A percentile compares a stretch with the other conserved stretches of the same genome.
phyloP scores from a whole-genome alignment of 164 flowering plant genomes.

The Aristolochia fimbriata region DNA sequence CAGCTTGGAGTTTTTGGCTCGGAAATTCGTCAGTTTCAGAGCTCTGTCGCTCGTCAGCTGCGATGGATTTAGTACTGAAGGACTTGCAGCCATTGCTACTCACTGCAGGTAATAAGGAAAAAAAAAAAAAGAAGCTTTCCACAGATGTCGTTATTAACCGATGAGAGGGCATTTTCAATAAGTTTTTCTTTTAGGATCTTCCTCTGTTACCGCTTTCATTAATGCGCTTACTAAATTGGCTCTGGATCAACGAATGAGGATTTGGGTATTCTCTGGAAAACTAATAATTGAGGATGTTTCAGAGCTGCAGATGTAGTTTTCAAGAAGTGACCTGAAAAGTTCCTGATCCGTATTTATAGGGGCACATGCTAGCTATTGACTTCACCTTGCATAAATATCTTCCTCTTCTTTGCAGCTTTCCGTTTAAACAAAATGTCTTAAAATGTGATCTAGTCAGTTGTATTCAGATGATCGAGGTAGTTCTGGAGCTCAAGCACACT shows the following conservation, averaged over 20 bases:
- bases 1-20: constrained; percentile 54
- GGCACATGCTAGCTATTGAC: too few relatives aligned
- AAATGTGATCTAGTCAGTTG: too few relatives aligned
- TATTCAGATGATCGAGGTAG: too few relatives aligned
- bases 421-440: too few relatives aligned
- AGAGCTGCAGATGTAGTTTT: background rate
- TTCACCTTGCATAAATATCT: too few relatives aligned
- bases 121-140: background rate
- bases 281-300: background rate
- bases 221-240: background rate
- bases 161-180: background rate
- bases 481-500: too few relatives aligned
- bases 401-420: too few relatives aligned
- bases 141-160: too few relatives aligned
- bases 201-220: background rate
- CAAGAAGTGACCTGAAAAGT: too few relatives aligned
- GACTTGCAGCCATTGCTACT: constrained; percentile 58
- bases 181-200: background rate
- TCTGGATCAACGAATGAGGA: background rate
- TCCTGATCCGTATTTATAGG: too few relatives aligned
- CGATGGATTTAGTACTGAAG: constrained; percentile 76
- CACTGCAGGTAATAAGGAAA: constrained; percentile 64
- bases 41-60: constrained; percentile 58
- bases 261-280: background rate
- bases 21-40: constrained; percentile 38